Conservation (phyloP, 441 rosid species). For the Erodium trifolium region DNA sequence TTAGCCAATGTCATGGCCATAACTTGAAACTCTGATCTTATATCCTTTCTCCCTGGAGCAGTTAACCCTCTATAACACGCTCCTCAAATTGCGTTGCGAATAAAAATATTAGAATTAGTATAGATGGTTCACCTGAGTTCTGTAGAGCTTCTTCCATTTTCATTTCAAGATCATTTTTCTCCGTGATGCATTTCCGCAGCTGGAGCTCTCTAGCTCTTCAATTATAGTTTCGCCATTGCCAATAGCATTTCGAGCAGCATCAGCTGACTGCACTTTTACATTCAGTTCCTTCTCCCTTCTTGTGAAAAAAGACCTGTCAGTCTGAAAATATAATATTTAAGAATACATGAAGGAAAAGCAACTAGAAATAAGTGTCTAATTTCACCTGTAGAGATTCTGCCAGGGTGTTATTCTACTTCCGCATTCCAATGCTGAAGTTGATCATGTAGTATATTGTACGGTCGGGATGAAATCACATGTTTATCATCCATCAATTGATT, state of each 20-base stretch:
- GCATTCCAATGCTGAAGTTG: conserved; percentile 32
- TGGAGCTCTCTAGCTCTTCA: conserved; percentile 58
- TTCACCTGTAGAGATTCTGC: conserved; percentile 63
- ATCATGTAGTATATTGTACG: conserved; percentile 60
- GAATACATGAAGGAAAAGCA: conserved; percentile 19
- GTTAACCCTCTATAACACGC: conserved; percentile 20
- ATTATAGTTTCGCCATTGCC: conserved; percentile 50
- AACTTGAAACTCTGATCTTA: conserved; percentile 70
- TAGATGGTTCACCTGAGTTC: conserved; percentile 61
- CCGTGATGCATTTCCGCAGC: conserved; percentile 61
- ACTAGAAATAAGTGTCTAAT: conserved; percentile 22
- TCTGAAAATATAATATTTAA: conserved; percentile 45
- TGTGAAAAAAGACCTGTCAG: conserved; percentile 55
- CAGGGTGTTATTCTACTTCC: conserved; percentile 54
- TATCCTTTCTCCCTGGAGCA: conserved; percentile 73
- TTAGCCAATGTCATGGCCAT: conserved; percentile 87
- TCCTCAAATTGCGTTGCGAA: conserved; percentile 12
- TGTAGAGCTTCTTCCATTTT: conserved; percentile 81
- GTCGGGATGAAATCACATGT: conserved; percentile 53
- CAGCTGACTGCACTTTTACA: conserved; percentile 56
- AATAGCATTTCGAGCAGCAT: conserved; percentile 48
- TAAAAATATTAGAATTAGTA: conserved; percentile 13
- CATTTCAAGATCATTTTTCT: conserved; percentile 81
- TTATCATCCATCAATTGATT: conserved; percentile 75
- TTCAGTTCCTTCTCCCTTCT: conserved; percentile 80